Evolutionary conservation across 176 grass and related monocot genomes (phyloP), one percentile per base, ranked within the genome.

Genomic region (Elaeis guineensis): DNA sequence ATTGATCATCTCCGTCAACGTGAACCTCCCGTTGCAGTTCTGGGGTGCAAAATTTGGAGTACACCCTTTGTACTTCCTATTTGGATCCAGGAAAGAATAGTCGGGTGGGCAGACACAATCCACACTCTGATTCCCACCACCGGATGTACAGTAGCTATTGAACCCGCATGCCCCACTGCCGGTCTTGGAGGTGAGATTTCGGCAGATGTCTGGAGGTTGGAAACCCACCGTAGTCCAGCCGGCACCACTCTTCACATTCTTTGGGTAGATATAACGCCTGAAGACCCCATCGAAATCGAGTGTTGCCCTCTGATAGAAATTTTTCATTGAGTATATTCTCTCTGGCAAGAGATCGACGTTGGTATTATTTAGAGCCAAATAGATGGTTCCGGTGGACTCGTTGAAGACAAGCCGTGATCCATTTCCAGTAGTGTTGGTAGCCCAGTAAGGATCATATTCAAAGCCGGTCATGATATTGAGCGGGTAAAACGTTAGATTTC

Each of bases 221-320:
- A 63, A 35, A 19, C 5, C 52, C 5, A 81, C 65, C 25, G 52
- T 5, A 11, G 35, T 72, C 81, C 86, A 89, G 23, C 19, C 26
- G 18, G 50, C 57, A 9, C 3, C 56, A 9, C 3, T 5, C 6
- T n/a, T 52, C 16, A 1, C 5, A 12, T 63, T 68, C 52, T 82
- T 90, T 21, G 81, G 86, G 55, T 79, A 62, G 3, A 66, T 17
- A 50, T 90, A 90, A 19, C 79, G 86, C 52, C 86, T 39, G 57
- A 85, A 76, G 2, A 76, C 74, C 4, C 82, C 86, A 22, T 85
- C 86, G 11, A 59, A 58, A n/a, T 90, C 78, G 21, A 90, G 62
- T 19, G 66, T 85, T 1, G 78, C 81, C 19, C 86, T 79, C 25
- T 79, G 71, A 66, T 85, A 90, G 66, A 58, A 85, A 9, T 69